phyloP scores from a whole-genome alignment of 148 eudicot species.

The Fagopyrum esculentum region DNA sequence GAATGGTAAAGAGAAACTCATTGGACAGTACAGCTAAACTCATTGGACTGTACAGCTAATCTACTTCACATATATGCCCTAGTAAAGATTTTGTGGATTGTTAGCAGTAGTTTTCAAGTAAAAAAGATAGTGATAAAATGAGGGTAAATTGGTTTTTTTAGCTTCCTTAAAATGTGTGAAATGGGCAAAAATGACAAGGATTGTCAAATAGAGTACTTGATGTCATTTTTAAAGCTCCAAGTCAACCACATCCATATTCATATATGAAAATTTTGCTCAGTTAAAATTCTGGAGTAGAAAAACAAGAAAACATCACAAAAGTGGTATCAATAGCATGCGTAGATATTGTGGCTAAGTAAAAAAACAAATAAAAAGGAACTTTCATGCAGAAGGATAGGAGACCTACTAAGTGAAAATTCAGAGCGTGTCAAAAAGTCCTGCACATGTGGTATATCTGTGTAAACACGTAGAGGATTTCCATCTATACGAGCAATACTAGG shows the following conservation, averaged over 20 bases:
- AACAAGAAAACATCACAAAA: not conserved
- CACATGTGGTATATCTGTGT: conserved; percentile 79
- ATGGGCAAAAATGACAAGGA: no score
- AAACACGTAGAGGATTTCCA: conserved; percentile 51
- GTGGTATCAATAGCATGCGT: not conserved
- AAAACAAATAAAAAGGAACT: no score
- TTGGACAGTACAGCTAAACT: not conserved
- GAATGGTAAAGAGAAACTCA: conserved; percentile 1
- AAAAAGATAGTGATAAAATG: no score
- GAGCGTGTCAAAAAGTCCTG: conserved; percentile 74
- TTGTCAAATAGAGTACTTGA: not conserved
- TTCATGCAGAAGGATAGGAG: conserved; percentile 1
- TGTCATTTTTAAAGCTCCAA: not conserved
- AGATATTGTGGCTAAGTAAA: not conserved
- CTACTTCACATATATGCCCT: no score
- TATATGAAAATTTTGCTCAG: not conserved
- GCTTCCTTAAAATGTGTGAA: no score
- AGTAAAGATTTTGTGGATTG: no score
- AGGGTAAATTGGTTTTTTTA: no score
- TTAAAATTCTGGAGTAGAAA: not conserved
- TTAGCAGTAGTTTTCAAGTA: no score
- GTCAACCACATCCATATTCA: not conserved
- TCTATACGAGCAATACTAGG: conserved; percentile 27
- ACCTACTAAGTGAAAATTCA: conserved; percentile 73
- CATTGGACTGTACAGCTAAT: not conserved